phyloP scores from a whole-genome alignment of 495 filamentous ascomycete species.

The Xylaria telfairii region DNA sequence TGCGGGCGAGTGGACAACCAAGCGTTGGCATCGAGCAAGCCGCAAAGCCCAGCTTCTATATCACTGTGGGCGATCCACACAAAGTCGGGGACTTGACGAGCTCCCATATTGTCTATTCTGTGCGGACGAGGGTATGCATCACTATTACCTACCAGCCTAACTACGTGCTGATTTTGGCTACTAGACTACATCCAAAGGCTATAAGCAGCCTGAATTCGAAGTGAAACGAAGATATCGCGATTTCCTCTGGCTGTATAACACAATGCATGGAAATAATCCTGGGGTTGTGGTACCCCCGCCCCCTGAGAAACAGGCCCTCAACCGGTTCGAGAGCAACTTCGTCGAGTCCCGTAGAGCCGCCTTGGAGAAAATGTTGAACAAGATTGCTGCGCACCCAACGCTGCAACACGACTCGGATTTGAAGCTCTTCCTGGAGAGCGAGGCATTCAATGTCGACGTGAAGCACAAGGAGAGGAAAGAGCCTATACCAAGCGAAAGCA shows the following conservation, averaged over 20 bases:
- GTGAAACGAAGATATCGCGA: constrained; percentile 94
- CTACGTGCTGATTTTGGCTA: constrained; percentile 10
- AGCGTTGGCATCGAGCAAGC: constrained; percentile 90
- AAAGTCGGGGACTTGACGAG: constrained; percentile 97
- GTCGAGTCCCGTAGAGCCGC: constrained; percentile 90
- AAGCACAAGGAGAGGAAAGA: constrained; percentile 97
- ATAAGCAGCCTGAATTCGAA: constrained; percentile 85
- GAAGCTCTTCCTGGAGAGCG: constrained; percentile 96
- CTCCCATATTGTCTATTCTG: constrained; percentile 96
- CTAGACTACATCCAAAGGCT: constrained; percentile 94
- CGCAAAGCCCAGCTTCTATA: constrained; percentile 88
- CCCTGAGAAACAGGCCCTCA: constrained; percentile 96
- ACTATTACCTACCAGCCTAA: background rate
- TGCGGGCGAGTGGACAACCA: constrained; percentile 71
- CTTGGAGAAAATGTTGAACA: constrained; percentile 96
- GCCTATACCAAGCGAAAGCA: constrained; percentile 83
- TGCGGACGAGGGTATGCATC: constrained; percentile 80
- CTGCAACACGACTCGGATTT: constrained; percentile 92
- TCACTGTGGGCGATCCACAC: constrained; percentile 92
- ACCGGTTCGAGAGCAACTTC: constrained; percentile 95
- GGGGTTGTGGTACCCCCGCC: constrained; percentile 95
- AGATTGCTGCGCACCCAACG: constrained; percentile 86
- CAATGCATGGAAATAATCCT: constrained; percentile 90
- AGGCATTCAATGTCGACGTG: constrained; percentile 91
- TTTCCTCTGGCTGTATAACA: constrained; percentile 96